Evolutionary conservation across 371 early-diverging fungal species (phyloP), one percentile per base, ranked within the genome.

Genomic region (Dinochytrium kinnereticum): DNA sequence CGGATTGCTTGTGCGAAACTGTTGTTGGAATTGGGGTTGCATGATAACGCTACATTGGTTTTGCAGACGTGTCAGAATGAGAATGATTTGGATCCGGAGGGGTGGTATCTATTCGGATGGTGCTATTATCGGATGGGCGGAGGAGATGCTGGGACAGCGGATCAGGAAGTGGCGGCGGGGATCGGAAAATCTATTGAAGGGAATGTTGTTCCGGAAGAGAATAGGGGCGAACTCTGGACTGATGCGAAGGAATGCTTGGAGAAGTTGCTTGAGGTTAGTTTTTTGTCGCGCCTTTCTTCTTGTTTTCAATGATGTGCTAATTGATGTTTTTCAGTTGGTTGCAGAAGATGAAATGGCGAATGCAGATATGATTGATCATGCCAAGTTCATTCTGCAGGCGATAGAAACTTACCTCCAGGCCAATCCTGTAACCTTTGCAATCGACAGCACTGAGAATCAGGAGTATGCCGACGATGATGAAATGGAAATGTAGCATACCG

Each of bases 71-170:
- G 93, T 69, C 92, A 93, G 81, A 87, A 89, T 70, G 96, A 98
- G 78, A 90, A 97, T 81, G 97, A 98, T 79, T 91, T 95, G 78
- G 90, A 89, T 30, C 90, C 95, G 21, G 97, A 98, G 76, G 80
- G 91, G 44, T 96, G 95, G 94, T 98, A 97, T 81, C 85, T 98
- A 66, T 95, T 90, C 81, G 96, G 96, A 28, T 96, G 94, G 94
- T 88, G 92, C 31, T 94, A 96, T 78, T 94, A 91, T 71, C 87
- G 91, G 75, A 85, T 92, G 77, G 94, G 92, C 13, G 80, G 77
- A 10, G 78, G 76, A 30, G 78, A 77, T 28, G 65, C 72, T 19
- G 83, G 83, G 24, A 76, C 83, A 10, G 76, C 77, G 44, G 78
- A 87, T 26, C 78, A 84, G 7, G 88, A 89, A 34, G 85, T 87